These are phyloP conservation scores for Volvox africanus DNA, from an alignment of 139 green algal species.

Conservation along the genomic window DNA sequence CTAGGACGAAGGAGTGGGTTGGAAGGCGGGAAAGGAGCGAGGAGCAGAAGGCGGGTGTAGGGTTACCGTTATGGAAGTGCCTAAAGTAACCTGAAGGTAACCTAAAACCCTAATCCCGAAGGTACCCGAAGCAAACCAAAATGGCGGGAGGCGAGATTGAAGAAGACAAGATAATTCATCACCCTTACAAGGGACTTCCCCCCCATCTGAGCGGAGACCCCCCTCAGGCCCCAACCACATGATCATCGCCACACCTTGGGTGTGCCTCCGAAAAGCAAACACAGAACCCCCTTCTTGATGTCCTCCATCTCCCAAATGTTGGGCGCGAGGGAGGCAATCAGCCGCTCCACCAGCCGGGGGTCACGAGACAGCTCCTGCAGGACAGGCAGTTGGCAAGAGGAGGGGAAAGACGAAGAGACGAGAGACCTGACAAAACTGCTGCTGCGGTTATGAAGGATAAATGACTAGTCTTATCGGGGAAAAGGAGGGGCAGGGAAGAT, in stretches of 20 bases:
- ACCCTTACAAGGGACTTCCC: too few relatives aligned
- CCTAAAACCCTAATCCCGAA: too few relatives aligned
- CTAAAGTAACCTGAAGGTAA: too few relatives aligned
- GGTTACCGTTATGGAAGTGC: too few relatives aligned
- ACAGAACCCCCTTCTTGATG: constrained; percentile 92
- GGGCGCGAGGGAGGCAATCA: constrained; percentile 90
- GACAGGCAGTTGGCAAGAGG: neutral
- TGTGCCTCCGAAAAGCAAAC: constrained; percentile 87
- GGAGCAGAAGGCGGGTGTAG: neutral
- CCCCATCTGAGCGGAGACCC: too few relatives aligned
- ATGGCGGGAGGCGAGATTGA: too few relatives aligned
- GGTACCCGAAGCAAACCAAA: neutral
- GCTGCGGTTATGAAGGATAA: too few relatives aligned
- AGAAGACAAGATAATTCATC: too few relatives aligned
- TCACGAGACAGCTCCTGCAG: constrained; percentile 68
- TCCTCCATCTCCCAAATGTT: constrained; percentile 99
- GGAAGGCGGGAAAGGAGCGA: neutral
- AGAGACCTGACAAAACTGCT: too few relatives aligned
- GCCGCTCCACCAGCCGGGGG: constrained; percentile 89
- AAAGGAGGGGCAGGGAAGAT: neutral
- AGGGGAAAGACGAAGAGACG: neutral
- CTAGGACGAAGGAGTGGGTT: constrained; percentile 36
- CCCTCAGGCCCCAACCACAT: too few relatives aligned
- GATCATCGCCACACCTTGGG: constrained; percentile 65
- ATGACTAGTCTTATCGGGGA: neutral